Percentiles rank a stretch among this genome's conserved stretches.
Evolutionary conservation across 2,329 filamentous ascomycete genomes (phyloP).

Genomic region (Zymoseptoria pseudotritici): DNA sequence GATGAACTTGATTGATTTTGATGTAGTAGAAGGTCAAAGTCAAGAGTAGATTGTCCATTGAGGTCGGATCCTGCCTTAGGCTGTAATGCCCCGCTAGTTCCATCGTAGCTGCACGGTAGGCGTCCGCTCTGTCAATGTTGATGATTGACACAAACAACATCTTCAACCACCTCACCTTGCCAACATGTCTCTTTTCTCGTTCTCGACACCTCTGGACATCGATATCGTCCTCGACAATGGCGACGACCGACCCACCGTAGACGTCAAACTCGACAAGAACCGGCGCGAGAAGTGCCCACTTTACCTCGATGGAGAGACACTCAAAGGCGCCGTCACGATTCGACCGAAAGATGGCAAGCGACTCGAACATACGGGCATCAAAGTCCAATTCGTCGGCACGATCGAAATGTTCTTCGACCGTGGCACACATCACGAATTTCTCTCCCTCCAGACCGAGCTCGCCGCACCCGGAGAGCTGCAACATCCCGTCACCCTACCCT

Average conservation of each 20-base stretch:
- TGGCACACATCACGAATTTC: slow-evolving; percentile 98
- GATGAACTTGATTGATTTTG: neutral
- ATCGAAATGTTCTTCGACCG: slow-evolving; percentile 99
- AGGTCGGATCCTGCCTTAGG: neutral
- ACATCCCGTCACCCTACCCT: slow-evolving; percentile 96
- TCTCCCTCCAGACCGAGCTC: slow-evolving; percentile 92
- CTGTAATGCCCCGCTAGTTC: neutral
- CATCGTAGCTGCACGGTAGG: neutral
- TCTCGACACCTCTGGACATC: slow-evolving; percentile 96
- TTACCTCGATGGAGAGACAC: slow-evolving; percentile 96
- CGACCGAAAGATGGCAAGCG: slow-evolving; percentile 96
- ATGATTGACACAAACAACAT: neutral
- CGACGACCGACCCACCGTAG: slow-evolving; percentile 89
- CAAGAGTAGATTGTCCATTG: neutral
- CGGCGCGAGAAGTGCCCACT: slow-evolving; percentile 92
- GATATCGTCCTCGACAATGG: slow-evolving; percentile 94
- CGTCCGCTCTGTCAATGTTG: neutral
- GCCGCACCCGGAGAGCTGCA: slow-evolving; percentile 95
- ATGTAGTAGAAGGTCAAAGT: neutral
- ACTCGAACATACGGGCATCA: slow-evolving; percentile 96
- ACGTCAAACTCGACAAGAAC: slow-evolving; percentile 98
- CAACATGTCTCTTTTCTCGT: slow-evolving; percentile 84
- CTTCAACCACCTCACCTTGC: neutral
- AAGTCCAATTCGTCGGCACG: slow-evolving; percentile 98
- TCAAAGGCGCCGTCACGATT: slow-evolving; percentile 92